phyloP scores from a whole-genome alignment of 2,329 filamentous ascomycete genomes.

The Colletotrichum graminicola region DNA sequence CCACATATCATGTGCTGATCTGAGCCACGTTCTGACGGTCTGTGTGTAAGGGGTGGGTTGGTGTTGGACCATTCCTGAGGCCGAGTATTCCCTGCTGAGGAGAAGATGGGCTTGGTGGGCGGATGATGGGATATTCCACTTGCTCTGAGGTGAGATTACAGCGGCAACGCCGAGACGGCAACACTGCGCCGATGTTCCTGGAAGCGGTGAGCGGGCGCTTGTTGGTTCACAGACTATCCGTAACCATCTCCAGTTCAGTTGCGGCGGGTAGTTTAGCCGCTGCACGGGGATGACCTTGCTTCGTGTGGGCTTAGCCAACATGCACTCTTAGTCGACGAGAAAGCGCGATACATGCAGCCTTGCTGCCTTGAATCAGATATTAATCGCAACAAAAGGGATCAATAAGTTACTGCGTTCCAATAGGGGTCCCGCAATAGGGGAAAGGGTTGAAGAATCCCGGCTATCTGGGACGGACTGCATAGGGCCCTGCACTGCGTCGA shows the following conservation, averaged over 20 bases:
- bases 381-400: constrained; percentile 14
- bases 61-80: neutral
- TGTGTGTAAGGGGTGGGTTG: neutral
- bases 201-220: constrained; percentile 1
- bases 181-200: neutral
- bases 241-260: neutral
- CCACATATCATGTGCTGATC: neutral
- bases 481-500: neutral
- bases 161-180: neutral
- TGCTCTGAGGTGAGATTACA: neutral
- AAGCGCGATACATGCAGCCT: constrained; percentile 10
- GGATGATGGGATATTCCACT: neutral
- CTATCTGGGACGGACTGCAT: constrained; percentile 7
- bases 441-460: constrained; percentile 18
- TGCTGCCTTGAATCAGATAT: constrained; percentile 20
- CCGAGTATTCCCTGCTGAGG: neutral
- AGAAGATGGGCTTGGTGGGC: neutral
- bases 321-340: neutral
- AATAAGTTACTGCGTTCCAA: constrained; percentile 2
- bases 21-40: constrained; percentile 4
- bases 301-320: neutral
- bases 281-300: neutral
- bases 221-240: neutral
- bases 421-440: constrained; percentile 14
- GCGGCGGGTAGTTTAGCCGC: neutral